Base-by-base conservation (phyloP, 768 basidiomycete genomes). In the Xerocomellus amylosporus region DNA sequence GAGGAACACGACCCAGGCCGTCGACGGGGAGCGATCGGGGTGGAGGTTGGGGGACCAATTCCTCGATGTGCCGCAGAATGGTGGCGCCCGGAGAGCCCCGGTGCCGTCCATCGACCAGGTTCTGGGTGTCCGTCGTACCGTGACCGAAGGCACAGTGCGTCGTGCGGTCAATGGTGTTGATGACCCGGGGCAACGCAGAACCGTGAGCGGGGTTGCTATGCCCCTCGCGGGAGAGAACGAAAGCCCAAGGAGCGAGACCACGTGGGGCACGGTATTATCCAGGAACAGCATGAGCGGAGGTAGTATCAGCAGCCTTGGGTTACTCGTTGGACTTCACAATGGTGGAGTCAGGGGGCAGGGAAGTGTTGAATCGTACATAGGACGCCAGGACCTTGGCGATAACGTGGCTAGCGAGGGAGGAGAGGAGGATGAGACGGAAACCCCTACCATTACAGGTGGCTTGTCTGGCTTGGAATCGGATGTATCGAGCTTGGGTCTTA, bases 261-360 rank as follows among this genome's bases (percentile, higher is more conserved):
- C 71, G 2, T 73, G 71, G 71, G 71, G 71, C 37, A 73, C 71
- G n/a, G 62, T 71, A 3, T 49, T 59, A 15, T 61, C 68, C 59
- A 22, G 39, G 34, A 48, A 47, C 39, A 61, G 58, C 48, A 37
- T 61, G 40, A 56, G 55, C 34, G 65, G 56, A 24, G 61, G 58
- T 13, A 67, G 67, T 22, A 60, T 71, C 60, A 37, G 51, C 44
- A 70, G 70, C 22, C 65, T 73, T 19, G 67, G 70, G 2, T 19
- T 58, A 34, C 65, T 73, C 20, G 30, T 70, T 17, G 69, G 71
- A 9, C 64, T 69, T 10, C 69, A 69, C 54, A 64, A 68, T 19
- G 70, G 68, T 17, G 66, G 68, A 5, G 54, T 36, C 53, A 62
- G 68, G 33, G 66, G 64, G 15, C 64, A 69, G 34, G 64, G 60